Percentiles rank a stretch among this genome's conserved stretches.
These are phyloP conservation scores for Gossypium australe DNA, from an alignment of 345 rosid species.

Conservation along the genomic window DNA sequence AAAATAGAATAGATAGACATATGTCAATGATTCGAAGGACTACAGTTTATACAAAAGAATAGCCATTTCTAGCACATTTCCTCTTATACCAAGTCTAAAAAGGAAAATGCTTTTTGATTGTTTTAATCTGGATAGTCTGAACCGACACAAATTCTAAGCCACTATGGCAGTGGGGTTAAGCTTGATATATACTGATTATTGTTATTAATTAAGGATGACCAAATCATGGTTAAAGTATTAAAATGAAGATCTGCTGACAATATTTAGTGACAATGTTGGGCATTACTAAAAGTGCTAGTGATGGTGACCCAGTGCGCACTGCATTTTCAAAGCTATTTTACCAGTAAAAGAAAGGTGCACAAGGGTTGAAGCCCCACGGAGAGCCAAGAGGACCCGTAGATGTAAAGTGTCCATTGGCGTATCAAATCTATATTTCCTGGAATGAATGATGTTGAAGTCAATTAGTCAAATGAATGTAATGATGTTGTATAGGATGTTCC, in stretches of 20 bases:
- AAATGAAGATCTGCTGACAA: constrained; percentile 8
- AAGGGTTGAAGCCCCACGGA: constrained; percentile 30
- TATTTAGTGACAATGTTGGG: background rate
- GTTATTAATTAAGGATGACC: background rate
- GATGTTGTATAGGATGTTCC: background rate
- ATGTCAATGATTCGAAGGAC: background rate
- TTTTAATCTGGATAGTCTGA: background rate
- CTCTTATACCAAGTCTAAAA: background rate
- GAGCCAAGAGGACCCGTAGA: constrained; percentile 1
- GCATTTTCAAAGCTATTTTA: constrained; percentile 20
- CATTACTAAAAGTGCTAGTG: constrained; percentile 20
- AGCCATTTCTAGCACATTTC: background rate
- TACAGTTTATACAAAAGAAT: background rate
- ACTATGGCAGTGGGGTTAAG: background rate
- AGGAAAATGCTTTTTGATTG: background rate
- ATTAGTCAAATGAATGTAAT: constrained; percentile 10
- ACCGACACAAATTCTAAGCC: constrained; percentile 9
- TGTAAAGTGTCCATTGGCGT: background rate
- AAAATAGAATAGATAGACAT: background rate
- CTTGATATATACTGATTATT: background rate
- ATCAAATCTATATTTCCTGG: no score
- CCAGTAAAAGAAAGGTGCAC: constrained; percentile 35
- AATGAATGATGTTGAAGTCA: no score
- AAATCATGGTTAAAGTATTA: background rate
- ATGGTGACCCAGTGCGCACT: constrained; percentile 33